A percentile compares a stretch with the other conserved stretches of the same genome.
phyloP scores from a whole-genome alignment of 768 basidiomycete genomes.

The Trametopsis cervina region DNA sequence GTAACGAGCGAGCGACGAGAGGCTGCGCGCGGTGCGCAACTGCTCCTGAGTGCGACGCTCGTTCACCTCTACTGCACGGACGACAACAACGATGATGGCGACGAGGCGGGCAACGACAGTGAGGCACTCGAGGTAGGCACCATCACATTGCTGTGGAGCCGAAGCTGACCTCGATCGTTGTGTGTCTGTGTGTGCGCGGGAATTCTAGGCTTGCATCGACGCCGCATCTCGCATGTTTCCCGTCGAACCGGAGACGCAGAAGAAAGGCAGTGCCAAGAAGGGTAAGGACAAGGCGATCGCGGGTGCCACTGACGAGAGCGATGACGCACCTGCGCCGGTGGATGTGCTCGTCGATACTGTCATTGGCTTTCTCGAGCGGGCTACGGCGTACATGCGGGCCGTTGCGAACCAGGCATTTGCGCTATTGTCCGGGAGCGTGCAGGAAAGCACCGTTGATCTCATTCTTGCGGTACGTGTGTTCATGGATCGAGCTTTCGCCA shows the following conservation, averaged over 20 bases:
- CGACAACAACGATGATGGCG: conserved; percentile 33
- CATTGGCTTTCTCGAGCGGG: conserved; percentile 83
- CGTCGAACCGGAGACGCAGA: conserved; percentile 26
- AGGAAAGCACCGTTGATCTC: conserved; percentile 68
- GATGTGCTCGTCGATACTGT: conserved; percentile 86
- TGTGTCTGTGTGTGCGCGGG: neutral
- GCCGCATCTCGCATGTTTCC: conserved; percentile 51
- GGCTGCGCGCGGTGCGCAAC: conserved; percentile 57
- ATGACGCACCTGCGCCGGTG: conserved; percentile 52
- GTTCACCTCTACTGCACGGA: conserved; percentile 67
- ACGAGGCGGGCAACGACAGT: too few species aligned
- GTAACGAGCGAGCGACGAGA: conserved; percentile 39
- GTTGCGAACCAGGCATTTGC: conserved; percentile 78
- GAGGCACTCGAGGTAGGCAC: conserved; percentile 55
- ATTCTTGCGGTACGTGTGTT: conserved; percentile 63
- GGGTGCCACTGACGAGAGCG: conserved; percentile 16
- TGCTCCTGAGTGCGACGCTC: conserved; percentile 64
- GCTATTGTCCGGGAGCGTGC: conserved; percentile 57
- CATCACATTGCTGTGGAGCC: neutral
- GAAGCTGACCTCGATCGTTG: conserved; percentile 3
- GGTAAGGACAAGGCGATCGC: neutral
- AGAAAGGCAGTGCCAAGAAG: conserved; percentile 35
- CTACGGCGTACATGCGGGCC: conserved; percentile 71
- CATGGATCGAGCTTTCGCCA: neutral
- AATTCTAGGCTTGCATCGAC: conserved; percentile 52